A percentile compares a stretch with the other conserved stretches of the same genome.
These are phyloP conservation scores for Diaporthe aspalathi DNA, from an alignment of 2,329 filamentous ascomycete genomes.

Conservation along the genomic window DNA sequence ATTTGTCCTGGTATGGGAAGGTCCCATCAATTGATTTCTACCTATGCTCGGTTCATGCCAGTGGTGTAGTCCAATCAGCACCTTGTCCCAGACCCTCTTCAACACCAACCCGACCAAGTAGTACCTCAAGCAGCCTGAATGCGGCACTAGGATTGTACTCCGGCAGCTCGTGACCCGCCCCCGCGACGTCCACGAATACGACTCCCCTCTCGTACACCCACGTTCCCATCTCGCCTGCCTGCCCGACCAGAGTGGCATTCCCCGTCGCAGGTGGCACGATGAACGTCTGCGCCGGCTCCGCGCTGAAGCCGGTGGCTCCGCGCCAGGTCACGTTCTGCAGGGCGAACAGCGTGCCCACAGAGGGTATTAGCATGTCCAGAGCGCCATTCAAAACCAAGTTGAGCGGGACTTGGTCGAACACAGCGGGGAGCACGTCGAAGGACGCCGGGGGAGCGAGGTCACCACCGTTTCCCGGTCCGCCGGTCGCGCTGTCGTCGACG, in stretches of 20 bases:
- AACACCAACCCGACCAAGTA: constrained; percentile 34
- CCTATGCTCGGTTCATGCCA: not conserved
- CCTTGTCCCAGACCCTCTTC: constrained; percentile 28
- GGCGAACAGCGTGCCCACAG: constrained; percentile 77
- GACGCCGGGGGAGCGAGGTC: constrained; percentile 61
- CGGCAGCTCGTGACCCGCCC: constrained; percentile 30
- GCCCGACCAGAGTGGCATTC: constrained; percentile 44
- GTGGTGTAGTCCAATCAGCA: constrained; percentile 3
- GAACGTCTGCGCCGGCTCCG: constrained; percentile 69
- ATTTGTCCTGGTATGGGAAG: too few relatives aligned
- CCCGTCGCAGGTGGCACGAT: constrained; percentile 73
- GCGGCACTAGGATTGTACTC: constrained; percentile 32
- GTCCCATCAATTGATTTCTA: not conserved
- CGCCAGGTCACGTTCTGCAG: constrained; percentile 88
- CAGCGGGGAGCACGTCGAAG: constrained; percentile 70
- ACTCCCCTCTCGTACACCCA: constrained; percentile 30
- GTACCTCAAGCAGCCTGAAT: constrained; percentile 29
- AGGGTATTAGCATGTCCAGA: constrained; percentile 76
- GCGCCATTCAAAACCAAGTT: constrained; percentile 80
- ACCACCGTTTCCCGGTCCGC: constrained; percentile 54
- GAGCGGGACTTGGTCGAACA: constrained; percentile 79
- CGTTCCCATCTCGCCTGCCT: constrained; percentile 28
- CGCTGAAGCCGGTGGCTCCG: constrained; percentile 76
- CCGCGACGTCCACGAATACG: constrained; percentile 39
- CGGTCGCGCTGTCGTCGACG: constrained; percentile 34